These are phyloP conservation scores for Lipomyces orientalis DNA, from an alignment of 805 yeast species.

Conservation along the genomic window DNA sequence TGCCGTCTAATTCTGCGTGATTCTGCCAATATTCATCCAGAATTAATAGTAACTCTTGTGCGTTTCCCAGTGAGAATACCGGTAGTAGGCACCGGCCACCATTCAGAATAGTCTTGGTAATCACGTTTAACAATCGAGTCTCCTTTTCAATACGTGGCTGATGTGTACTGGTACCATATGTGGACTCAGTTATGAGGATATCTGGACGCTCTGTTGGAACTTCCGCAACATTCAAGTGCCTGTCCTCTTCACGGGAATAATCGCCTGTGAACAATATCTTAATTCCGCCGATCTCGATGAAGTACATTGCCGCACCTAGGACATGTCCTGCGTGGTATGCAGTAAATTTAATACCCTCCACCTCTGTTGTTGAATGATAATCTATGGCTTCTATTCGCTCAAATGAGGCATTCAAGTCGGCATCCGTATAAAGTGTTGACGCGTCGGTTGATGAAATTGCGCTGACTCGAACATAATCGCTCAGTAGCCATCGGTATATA, in stretches of 20 bases:
- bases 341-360: conserved; percentile 92
- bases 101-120: conserved; percentile 79
- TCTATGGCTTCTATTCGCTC: conserved; percentile 92
- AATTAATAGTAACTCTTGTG: conserved; percentile 89
- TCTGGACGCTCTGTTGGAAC: conserved; percentile 89
- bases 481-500: conserved; percentile 90
- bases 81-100: conserved; percentile 95
- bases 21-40: conserved; percentile 93
- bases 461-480: conserved; percentile 90
- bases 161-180: conserved; percentile 97
- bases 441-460: conserved; percentile 31
- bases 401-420: conserved; percentile 84
- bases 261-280: conserved; percentile 93
- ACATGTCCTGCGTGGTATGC: conserved; percentile 99
- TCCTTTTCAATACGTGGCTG: conserved; percentile 90
- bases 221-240: conserved; percentile 95
- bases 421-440: conserved; percentile 76
- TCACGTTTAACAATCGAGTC: conserved; percentile 73
- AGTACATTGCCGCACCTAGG: conserved; percentile 97
- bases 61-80: conserved; percentile 94
- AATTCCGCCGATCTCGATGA: conserved; percentile 91
- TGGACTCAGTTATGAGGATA: conserved; percentile 88
- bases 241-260: conserved; percentile 92
- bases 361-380: conserved; percentile 92
- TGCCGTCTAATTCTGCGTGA: conserved; percentile 79